Conservation (phyloP, 805 yeast genomes). For the Aciculoconidium aculeatum region DNA sequence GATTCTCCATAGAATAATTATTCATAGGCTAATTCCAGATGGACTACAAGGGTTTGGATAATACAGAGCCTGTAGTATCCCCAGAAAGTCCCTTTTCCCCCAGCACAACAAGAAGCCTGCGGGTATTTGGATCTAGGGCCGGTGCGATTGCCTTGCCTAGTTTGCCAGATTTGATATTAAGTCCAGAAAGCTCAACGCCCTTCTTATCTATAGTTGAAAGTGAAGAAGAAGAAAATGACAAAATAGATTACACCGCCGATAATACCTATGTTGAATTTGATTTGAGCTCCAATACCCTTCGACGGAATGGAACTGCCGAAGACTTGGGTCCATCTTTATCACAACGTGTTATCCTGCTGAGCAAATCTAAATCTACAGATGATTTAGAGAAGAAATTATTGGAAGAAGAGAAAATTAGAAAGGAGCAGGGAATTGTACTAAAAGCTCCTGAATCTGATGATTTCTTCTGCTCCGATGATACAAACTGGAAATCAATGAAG, state of each 20-base stretch:
- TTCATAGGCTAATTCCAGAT: too few species aligned
- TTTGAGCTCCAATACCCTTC: slow-evolving; percentile 11
- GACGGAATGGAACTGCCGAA: slow-evolving; percentile 3
- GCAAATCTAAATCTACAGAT: too few species aligned
- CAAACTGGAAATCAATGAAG: slow-evolving; percentile 83
- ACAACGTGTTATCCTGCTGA: too few species aligned
- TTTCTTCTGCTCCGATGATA: slow-evolving; percentile 34
- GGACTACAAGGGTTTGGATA: slow-evolving; percentile 7
- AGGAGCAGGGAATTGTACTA: slow-evolving; percentile 9
- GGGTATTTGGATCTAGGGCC: slow-evolving; percentile 12
- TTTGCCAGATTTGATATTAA: slow-evolving; percentile 11
- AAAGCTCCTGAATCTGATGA: slow-evolving; percentile 17
- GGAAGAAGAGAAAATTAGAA: slow-evolving; percentile 1
- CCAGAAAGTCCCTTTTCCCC: slow-evolving; percentile 6
- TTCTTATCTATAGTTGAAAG: background rate
- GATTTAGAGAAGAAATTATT: too few species aligned
- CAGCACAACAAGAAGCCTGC: slow-evolving; percentile 4
- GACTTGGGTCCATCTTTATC: slow-evolving; percentile 1
- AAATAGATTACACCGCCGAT: slow-evolving; percentile 7
- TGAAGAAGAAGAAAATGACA: slow-evolving; percentile 1
- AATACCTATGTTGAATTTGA: slow-evolving; percentile 26
- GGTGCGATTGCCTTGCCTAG: slow-evolving; percentile 19
- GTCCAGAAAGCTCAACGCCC: slow-evolving; percentile 1
- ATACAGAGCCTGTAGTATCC: slow-evolving; percentile 7
- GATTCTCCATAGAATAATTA: too few species aligned